Percentiles rank a stretch among this genome's conserved stretches.
These are phyloP conservation scores for Rugonectria rugulosa DNA, from an alignment of 2,329 filamentous ascomycete genomes.

Conservation along the genomic window DNA sequence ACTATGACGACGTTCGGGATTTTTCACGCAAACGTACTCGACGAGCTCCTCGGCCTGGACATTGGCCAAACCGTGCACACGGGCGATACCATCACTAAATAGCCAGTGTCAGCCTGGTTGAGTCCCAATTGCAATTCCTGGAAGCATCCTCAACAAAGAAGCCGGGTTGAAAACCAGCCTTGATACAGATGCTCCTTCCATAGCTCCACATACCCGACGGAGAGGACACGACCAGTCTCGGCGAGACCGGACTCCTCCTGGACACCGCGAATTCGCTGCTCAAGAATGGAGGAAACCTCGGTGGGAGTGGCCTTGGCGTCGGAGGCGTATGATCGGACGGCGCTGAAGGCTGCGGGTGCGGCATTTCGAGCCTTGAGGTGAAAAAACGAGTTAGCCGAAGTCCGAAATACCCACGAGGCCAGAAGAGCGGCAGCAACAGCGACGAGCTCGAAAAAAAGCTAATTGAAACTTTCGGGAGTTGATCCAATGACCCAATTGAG, in stretches of 20 bases:
- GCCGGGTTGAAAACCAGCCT: slow-evolving; percentile 23
- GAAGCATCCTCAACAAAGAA: slow-evolving; percentile 13
- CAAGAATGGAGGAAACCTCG: slow-evolving; percentile 98
- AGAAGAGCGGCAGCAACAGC: slow-evolving; percentile 37
- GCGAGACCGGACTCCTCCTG: slow-evolving; percentile 95
- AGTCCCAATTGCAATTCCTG: slow-evolving; percentile 21
- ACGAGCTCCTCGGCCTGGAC: slow-evolving; percentile 99
- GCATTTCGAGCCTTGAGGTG: slow-evolving; percentile 82
- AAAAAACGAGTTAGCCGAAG: slow-evolving; percentile 64
- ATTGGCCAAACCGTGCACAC: slow-evolving; percentile 99
- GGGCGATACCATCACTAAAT: slow-evolving; percentile 97
- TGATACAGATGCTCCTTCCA: slow-evolving; percentile 29
- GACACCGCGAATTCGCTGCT: slow-evolving; percentile 98
- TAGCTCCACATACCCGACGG: slow-evolving; percentile 84
- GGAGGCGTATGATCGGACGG: slow-evolving; percentile 85
- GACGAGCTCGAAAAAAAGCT: slow-evolving; percentile 48
- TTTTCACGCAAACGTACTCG: slow-evolving; percentile 74
- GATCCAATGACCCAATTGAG: slow-evolving; percentile 47
- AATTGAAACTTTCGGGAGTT: slow-evolving; percentile 23
- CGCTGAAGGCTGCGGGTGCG: slow-evolving; percentile 79
- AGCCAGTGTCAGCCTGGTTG: slow-evolving; percentile 45
- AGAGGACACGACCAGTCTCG: slow-evolving; percentile 98
- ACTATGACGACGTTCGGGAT: slow-evolving; percentile 12
- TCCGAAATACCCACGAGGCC: slow-evolving; percentile 50
- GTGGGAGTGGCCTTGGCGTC: slow-evolving; percentile 96